Evolutionary conservation across 257 asterid species (phyloP), one percentile per base, ranked within the genome.

Genomic region (Rhazya stricta): DNA sequence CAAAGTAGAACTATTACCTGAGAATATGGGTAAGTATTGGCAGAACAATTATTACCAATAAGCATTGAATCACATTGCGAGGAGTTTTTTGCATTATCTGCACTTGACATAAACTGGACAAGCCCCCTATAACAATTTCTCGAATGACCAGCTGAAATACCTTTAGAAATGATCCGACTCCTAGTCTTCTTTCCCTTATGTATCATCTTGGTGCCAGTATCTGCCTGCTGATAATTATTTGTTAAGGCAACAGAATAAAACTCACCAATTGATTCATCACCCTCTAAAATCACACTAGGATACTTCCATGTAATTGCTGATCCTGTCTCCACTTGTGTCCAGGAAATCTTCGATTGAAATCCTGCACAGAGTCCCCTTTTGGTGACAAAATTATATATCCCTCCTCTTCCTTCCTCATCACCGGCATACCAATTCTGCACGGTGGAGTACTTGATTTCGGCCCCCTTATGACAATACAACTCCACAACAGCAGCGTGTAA

Each of bases 351-450:
- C 0, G 97, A 92, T 9, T 80, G 63, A 29, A 81, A 69, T 6
- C 98, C 99, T 4, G 91, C 92, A 82, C 99, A 95, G 37, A 92
- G 80, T 29, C 99, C 98, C 76, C 99, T 81, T 83, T 95, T 95
- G 0, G 99, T 95, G 45, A 95, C 98, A 58, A 95, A 95, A 75
- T 95, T 95, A 75, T 43, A 95, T 25, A 95, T 91, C 65, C 98
- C 98, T 21, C 99, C 99, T 62, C 29, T 89, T 32, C 99, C 99
- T 4, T 91, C 71, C 82, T 86, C 96, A 69, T 95, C 97, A 9
- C 99, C 99, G 0, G 98, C 98, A 37, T 92, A 95, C 99, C 99
- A 95, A 83, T 95, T 95, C 84, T 95, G 99, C 56, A 95, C 98
- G 0, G 99, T 95, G 16, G 98, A 92, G 76, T 95, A 91, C 86